Base-by-base conservation (phyloP, 257 asterid genomes). In the Lycium barbarum region DNA sequence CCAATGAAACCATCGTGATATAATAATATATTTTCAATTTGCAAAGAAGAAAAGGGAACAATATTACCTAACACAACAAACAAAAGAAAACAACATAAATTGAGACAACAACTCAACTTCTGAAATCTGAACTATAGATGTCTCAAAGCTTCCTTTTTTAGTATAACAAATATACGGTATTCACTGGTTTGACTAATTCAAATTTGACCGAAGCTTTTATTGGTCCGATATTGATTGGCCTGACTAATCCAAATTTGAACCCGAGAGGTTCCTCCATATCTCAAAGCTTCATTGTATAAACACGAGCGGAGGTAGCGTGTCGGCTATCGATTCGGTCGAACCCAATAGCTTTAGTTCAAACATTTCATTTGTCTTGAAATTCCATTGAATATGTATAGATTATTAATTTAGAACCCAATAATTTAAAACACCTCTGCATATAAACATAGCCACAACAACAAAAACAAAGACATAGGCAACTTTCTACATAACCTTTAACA, bases 401-500 rank as follows among this genome's bases (percentile, higher is more conserved):
- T 40, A 40, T 40, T 40, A 40, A 40, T 40, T 4, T 40, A 40
- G 6, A 40, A 40, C 7, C 45, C 45, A 40, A 40, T 40, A 40
- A 40, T 6, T 6, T 40, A 40, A 40, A 40, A 26, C 1, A 26
- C 33, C 33, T 6, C 45, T 6, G 3, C 3, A 40, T 3, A 40
- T 38, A 8, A 38, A 70, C 11, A 70, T 36, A 38, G 53, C 51
- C 26, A 61, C 80, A 43, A 73, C 10, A 83, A 26, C 61, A 86
- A 79, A 85, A 73, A 38, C 86, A 84, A 72, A 49, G 65, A 20
- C 87, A 68, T 84, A 62, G 71, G 35, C 57, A 20, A 43, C 57
- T 72, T 43, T 0, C 55, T 72, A 43, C 57, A 72, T 9, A 45
- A 14, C 9, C 80, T 14, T 72, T n/a, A 45, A 83, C 53, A 73